phyloP scores from a whole-genome alignment of 2,329 filamentous ascomycete genomes.

The Raffaelea albimanens region DNA sequence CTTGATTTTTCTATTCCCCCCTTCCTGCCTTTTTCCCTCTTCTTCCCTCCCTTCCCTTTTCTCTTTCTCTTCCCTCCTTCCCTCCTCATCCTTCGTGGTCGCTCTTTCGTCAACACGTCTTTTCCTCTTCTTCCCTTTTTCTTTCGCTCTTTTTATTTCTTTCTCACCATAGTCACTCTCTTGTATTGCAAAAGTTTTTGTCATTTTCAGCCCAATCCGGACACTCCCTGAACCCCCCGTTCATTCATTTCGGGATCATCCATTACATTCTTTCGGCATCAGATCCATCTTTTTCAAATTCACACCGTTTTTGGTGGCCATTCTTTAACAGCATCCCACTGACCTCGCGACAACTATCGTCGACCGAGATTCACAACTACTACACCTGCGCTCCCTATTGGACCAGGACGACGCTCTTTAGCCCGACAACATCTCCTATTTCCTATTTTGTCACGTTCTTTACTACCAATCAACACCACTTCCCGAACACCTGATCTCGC shows the following conservation, averaged over 20 bases:
- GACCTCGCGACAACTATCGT: constrained; percentile 3
- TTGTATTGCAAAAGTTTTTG: constrained; percentile 27
- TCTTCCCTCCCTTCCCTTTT: constrained; percentile 25
- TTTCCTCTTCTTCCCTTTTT: constrained; percentile 3
- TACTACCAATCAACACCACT: no score
- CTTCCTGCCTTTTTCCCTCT: constrained; percentile 6
- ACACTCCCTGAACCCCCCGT: constrained; percentile 23
- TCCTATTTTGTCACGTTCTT: neutral
- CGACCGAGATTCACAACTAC: constrained; percentile 6
- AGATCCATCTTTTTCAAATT: constrained; percentile 19
- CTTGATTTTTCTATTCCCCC: constrained; percentile 5
- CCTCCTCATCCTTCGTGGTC: constrained; percentile 20
- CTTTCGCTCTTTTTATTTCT: constrained; percentile 23
- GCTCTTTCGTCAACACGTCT: constrained; percentile 9
- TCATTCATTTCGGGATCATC: constrained; percentile 42
- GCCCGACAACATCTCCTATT: constrained; percentile 1
- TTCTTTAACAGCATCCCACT: constrained; percentile 2
- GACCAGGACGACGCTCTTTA: constrained; percentile 28
- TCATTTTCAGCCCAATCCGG: constrained; percentile 24
- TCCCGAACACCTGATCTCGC: no score
- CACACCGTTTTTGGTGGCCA: constrained; percentile 1
- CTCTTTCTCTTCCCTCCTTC: constrained; percentile 3
- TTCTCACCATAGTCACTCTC: constrained; percentile 39
- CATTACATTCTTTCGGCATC: constrained; percentile 31
- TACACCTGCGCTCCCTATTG: constrained; percentile 13